Percentiles rank a stretch among this genome's conserved stretches.
phyloP scores from a whole-genome alignment of 176 grass and related monocot genomes.

The Pontederia paniculata region DNA sequence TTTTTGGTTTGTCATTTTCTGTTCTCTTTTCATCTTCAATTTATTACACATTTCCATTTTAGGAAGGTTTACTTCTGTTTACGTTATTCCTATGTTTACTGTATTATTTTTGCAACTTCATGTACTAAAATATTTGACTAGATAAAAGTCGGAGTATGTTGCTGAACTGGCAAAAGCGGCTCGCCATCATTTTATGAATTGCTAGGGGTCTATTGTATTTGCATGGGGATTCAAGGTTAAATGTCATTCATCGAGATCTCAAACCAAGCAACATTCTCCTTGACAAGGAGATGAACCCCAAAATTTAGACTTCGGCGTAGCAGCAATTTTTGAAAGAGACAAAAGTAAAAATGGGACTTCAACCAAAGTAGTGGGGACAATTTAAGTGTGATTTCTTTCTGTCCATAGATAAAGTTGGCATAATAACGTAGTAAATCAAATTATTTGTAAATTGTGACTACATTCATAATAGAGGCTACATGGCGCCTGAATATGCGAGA shows the following conservation, averaged over 20 bases:
- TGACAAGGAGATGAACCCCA: slow-evolving; percentile 49
- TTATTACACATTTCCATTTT: too few species aligned
- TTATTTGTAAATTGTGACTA: accelerated
- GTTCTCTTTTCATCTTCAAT: too few species aligned
- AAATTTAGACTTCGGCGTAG: slow-evolving; percentile 61
- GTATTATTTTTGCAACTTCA: neutral
- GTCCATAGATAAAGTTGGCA: too few species aligned
- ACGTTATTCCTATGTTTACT: neutral
- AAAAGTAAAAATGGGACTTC: slow-evolving; percentile 24
- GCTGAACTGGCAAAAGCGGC: slow-evolving; percentile 40
- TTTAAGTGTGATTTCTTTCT: slow-evolving; percentile 16
- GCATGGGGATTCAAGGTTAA: slow-evolving; percentile 50
- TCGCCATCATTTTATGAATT: slow-evolving; percentile 40
- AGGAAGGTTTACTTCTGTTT: too few species aligned
- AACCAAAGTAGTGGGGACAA: slow-evolving; percentile 30
- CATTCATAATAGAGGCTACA: slow-evolving; percentile 21
- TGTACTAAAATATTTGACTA: slow-evolving; percentile 2
- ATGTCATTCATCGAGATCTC: slow-evolving; percentile 48
- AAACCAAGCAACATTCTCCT: slow-evolving; percentile 73
- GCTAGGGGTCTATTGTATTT: slow-evolving; percentile 55
- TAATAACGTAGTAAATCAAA: neutral
- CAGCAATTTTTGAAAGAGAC: slow-evolving; percentile 25
- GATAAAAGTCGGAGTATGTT: slow-evolving; percentile 19
- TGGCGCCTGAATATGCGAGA: slow-evolving; percentile 38
- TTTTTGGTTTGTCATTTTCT: too few species aligned